phyloP scores from a whole-genome alignment of 176 grass and related monocot species.

The Oryza punctata region DNA sequence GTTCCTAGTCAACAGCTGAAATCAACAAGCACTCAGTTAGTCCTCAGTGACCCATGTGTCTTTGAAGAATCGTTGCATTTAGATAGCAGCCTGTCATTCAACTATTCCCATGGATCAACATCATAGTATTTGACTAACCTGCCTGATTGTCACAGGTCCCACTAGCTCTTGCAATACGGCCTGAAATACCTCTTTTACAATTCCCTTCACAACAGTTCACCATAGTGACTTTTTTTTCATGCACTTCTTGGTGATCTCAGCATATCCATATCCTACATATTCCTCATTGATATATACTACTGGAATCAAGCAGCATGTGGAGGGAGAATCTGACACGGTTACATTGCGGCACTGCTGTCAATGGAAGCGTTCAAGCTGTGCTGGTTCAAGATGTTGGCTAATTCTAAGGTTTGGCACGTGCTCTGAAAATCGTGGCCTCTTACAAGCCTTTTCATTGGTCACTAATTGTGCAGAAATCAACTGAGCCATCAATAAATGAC shows the following conservation, averaged over 20 bases:
- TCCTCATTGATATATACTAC: constrained; percentile 11
- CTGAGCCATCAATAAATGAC: too few relatives aligned
- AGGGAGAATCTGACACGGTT: too few relatives aligned
- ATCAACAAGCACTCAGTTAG: background rate
- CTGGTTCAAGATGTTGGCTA: too few relatives aligned
- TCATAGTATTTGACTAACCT: background rate
- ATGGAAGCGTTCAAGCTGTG: too few relatives aligned
- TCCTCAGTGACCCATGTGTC: background rate
- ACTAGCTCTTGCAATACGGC: background rate
- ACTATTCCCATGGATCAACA: background rate
- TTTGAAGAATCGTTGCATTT: background rate
- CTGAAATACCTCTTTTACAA: background rate
- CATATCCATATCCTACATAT: constrained; percentile 32
- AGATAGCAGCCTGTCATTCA: background rate
- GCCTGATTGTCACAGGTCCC: background rate
- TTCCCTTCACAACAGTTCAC: background rate
- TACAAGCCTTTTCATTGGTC: too few relatives aligned
- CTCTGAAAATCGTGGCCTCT: too few relatives aligned
- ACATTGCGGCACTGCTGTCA: too few relatives aligned
- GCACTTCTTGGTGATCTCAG: constrained; percentile 27
- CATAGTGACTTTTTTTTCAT: constrained; percentile 11
- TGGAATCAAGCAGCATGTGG: background rate
- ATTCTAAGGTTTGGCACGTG: too few relatives aligned
- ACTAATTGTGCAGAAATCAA: too few relatives aligned
- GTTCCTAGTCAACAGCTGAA: background rate